Conservation (phyloP, 1,284 basidiomycete genomes). For the Boletellus sp. region DNA sequence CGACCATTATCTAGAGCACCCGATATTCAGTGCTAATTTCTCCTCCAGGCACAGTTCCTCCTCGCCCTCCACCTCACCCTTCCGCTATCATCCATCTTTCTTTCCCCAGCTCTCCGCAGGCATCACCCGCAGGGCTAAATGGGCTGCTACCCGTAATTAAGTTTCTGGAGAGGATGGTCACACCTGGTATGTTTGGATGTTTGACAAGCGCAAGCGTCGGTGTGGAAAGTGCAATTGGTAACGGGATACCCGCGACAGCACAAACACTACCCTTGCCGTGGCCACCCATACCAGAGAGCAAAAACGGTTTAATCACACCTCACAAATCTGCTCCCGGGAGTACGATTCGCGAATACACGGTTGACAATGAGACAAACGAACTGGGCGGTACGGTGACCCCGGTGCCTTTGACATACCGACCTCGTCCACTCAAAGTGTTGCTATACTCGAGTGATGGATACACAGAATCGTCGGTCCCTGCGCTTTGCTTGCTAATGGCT, state of each 20-base stretch:
- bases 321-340: slow-evolving; percentile 2
- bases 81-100: slow-evolving; percentile 69
- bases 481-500: slow-evolving; percentile 87
- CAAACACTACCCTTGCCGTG: slow-evolving; percentile 17
- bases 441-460: slow-evolving; percentile 80
- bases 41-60: slow-evolving; percentile 34
- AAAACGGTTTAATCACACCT: slow-evolving; percentile 18
- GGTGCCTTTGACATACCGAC: slow-evolving; percentile 21
- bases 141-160: slow-evolving; percentile 54
- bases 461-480: slow-evolving; percentile 89
- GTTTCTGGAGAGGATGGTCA: slow-evolving; percentile 58
- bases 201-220: slow-evolving; percentile 8
- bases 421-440: slow-evolving; percentile 66
- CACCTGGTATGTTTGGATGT: slow-evolving; percentile 39
- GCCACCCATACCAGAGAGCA: slow-evolving; percentile 24
- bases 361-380: slow-evolving; percentile 6
- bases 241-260: slow-evolving; percentile 7
- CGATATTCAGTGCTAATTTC: neutral
- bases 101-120: slow-evolving; percentile 63
- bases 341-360: slow-evolving; percentile 16
- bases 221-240: slow-evolving; percentile 1
- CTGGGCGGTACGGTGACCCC: slow-evolving; percentile 1
- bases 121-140: slow-evolving; percentile 45
- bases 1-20: neutral
- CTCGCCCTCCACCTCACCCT: slow-evolving; percentile 65